Base-by-base conservation (phyloP, 1,284 basidiomycete genomes). In the Cutaneotrichosporon cyanovorans region DNA sequence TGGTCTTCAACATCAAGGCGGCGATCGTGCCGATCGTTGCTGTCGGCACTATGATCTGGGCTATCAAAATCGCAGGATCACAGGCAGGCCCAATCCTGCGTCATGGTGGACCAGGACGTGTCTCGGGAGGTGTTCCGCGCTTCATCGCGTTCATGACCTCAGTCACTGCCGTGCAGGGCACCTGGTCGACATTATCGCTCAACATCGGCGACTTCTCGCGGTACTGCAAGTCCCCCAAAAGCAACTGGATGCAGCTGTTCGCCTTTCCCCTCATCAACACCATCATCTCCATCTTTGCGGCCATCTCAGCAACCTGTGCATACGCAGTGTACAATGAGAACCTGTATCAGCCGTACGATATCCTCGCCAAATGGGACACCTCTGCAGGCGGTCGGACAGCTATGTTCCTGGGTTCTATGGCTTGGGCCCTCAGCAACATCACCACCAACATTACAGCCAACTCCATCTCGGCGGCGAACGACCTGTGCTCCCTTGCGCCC, bases 381-480 rank as follows among this genome's bases (percentile, higher is more conserved):
- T 47, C 50, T 3, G 42, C 45, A 5, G 50, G 42, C 19, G 50
- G 50, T 12, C 51, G 58, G 19, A 80, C 85, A 0, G 85, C 81
- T 0, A 80, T 82, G 15, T 89, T 89, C 75, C 87, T 89, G 62
- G 79, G 79, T 2, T 74, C 82, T 0, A 80, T 84, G 63, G 75
- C 78, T n/a, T 68, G 87, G 64, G 73, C 76, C 14, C 69, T 87
- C 25, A 78, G 82, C 19, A 83, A 81, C 4, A 73, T 86, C 42
- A 84, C 84, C 28, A 82, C 82, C 40, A 87, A 87, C 61, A 82
- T 87, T 52, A 84, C 67, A 18, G 67, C 70, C 48, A 76, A 87
- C 68, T 83, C 80, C 33, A 74, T 88, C 50, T 82, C 81, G 28
- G 81, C 84, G 2, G 84, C 83, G 0, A 88, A 87, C 68, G 82